A percentile compares a stretch with the other conserved stretches of the same genome.
Conservation (phyloP, 441 rosid species). For the Populus hybrid region DNA sequence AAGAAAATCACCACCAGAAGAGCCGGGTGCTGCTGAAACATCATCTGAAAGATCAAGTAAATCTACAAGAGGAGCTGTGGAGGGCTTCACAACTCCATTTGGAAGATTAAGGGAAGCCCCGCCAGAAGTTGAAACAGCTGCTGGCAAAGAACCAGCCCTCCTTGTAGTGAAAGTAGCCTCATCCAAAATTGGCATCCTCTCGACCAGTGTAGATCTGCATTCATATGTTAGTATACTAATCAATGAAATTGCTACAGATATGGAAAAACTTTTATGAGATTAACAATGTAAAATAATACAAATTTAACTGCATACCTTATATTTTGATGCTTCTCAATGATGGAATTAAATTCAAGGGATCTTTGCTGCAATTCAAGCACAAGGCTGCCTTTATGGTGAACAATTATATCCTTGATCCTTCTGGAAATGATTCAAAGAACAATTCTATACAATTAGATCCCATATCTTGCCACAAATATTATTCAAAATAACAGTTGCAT, state of each 20-base stretch:
- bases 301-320: conserved; percentile 52
- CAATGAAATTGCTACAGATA: conserved; percentile 10
- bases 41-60: conserved; percentile 93
- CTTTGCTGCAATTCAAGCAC: conserved; percentile 99
- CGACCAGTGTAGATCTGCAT: conserved; percentile 84
- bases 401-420: conserved; percentile 67
- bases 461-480: conserved; percentile 47
- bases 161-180: conserved; percentile 93
- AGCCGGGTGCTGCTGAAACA: conserved; percentile 56
- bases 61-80: conserved; percentile 82
- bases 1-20: conserved; percentile 86
- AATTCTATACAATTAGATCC: conserved; percentile 29
- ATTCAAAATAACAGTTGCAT: conserved; percentile 9
- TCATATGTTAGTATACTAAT: conserved; percentile 29
- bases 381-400: conserved; percentile 78
- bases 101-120: conserved; percentile 69
- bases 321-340: conserved; percentile 82
- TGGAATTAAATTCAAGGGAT: conserved; percentile 89
- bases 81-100: conserved; percentile 77
- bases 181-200: conserved; percentile 98
- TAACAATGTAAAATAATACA: conserved; percentile 15
- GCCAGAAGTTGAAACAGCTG: conserved; percentile 56
- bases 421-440: conserved; percentile 32
- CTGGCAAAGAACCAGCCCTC: conserved; percentile 73
- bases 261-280: conserved; percentile 9